Percentiles rank a stretch among this genome's conserved stretches.
These are phyloP conservation scores for Saitozyma sp. DNA, from an alignment of 768 basidiomycete species.

Conservation along the genomic window DNA sequence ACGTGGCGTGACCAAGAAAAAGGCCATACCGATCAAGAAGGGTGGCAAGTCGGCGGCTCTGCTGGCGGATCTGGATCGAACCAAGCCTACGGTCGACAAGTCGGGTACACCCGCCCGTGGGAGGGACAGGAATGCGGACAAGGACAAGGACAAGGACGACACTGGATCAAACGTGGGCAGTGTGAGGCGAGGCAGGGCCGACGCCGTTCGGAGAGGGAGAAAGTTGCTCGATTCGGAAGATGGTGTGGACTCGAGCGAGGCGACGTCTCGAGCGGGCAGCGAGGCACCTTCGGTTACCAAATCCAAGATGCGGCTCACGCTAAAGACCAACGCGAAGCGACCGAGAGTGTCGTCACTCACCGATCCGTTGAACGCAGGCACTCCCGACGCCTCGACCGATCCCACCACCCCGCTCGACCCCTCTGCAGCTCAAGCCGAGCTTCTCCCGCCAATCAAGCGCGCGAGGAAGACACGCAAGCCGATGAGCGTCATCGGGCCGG, in stretches of 20 bases:
- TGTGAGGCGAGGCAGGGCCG: slow-evolving; percentile 4
- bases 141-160: slow-evolving; percentile 15
- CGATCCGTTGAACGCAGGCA: neutral
- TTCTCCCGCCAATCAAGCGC: slow-evolving; percentile 39
- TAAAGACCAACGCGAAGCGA: slow-evolving; percentile 21
- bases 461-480: slow-evolving; percentile 23
- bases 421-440: slow-evolving; percentile 15
- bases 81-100: slow-evolving; percentile 27
- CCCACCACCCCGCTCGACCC: slow-evolving; percentile 4
- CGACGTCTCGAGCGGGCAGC: slow-evolving; percentile 19
- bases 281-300: slow-evolving; percentile 23
- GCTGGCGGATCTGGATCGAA: slow-evolving; percentile 30
- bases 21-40: slow-evolving; percentile 35
- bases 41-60: slow-evolving; percentile 38
- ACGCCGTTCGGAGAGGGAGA: neutral
- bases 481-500: slow-evolving; percentile 8
- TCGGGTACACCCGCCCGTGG: slow-evolving; percentile 18
- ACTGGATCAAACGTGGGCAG: slow-evolving; percentile 4
- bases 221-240: slow-evolving; percentile 12
- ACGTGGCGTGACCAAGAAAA: slow-evolving; percentile 28
- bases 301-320: slow-evolving; percentile 26
- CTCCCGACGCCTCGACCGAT: neutral
- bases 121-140: slow-evolving; percentile 6
- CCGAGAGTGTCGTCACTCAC: slow-evolving; percentile 29
- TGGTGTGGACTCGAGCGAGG: slow-evolving; percentile 1